Percentiles rank a stretch among this genome's conserved stretches.
phyloP scores from a whole-genome alignment of 2,329 filamentous ascomycete genomes.

The Neurospora crassa region DNA sequence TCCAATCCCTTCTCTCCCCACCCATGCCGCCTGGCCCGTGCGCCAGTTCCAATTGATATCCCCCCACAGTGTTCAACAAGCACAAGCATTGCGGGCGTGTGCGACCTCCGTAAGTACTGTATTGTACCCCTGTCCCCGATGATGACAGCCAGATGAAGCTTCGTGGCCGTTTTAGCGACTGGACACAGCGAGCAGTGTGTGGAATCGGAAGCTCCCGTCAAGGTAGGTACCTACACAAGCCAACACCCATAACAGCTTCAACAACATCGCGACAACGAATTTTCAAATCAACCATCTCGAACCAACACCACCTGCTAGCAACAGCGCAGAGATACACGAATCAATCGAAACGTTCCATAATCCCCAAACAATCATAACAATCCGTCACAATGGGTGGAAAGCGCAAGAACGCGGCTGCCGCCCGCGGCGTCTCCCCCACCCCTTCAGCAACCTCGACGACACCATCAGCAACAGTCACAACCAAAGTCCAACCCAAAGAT shows the following conservation, averaged over 20 bases:
- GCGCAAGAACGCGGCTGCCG: conserved; percentile 11
- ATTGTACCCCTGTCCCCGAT: neutral
- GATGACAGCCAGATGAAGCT: conserved; percentile 17
- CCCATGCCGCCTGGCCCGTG: neutral
- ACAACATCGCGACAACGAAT: neutral
- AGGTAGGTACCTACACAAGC: neutral
- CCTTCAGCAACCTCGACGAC: conserved; percentile 1
- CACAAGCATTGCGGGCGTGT: neutral
- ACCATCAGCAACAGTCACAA: conserved; percentile 1
- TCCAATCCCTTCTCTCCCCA: neutral
- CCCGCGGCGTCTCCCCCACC: conserved; percentile 6
- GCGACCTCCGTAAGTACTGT: neutral
- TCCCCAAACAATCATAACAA: neutral
- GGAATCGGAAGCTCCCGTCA: neutral
- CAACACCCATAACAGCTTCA: conserved; percentile 1
- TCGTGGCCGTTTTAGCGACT: conserved; percentile 18
- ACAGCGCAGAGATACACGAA: too few relatives aligned
- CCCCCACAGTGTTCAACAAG: neutral
- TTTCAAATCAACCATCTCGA: too few relatives aligned
- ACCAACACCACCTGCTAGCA: neutral
- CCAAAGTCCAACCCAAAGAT: conserved; percentile 4
- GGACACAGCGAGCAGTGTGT: neutral
- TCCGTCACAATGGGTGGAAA: conserved; percentile 39
- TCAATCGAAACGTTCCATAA: too few relatives aligned
- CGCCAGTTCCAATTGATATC: neutral